These are phyloP conservation scores for Saprolegnia parasitica DNA, from an alignment of 352 stramenopile genomes.

Conservation along the genomic window DNA sequence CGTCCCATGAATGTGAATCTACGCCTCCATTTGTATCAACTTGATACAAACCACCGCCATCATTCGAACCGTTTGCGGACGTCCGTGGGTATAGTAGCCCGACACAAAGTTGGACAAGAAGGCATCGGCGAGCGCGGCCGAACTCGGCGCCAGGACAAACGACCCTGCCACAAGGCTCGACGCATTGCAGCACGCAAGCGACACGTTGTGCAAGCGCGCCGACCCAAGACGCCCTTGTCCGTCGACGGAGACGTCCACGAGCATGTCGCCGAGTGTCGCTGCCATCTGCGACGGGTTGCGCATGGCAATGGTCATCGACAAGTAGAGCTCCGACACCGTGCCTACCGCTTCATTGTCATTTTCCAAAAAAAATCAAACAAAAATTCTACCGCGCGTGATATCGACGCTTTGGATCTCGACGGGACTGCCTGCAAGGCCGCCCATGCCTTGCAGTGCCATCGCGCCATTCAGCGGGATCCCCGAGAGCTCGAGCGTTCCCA, in stretches of 20 bases:
- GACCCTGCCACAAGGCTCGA: slow-evolving; percentile 46
- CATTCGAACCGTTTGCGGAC: slow-evolving; percentile 61
- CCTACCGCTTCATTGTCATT: too few relatives aligned
- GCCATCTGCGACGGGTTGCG: slow-evolving; percentile 65
- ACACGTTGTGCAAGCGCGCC: slow-evolving; percentile 57
- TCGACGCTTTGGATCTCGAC: slow-evolving; percentile 60
- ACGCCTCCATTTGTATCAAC: slow-evolving; percentile 7
- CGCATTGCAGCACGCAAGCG: slow-evolving; percentile 57
- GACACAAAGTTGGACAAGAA: slow-evolving; percentile 85
- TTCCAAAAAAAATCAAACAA: too few relatives aligned
- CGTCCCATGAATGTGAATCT: slow-evolving; percentile 69
- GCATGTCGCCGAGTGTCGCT: slow-evolving; percentile 52
- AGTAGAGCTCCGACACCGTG: slow-evolving; percentile 41
- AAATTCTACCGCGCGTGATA: slow-evolving; percentile 42
- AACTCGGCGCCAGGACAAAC: slow-evolving; percentile 54
- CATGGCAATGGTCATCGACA: slow-evolving; percentile 67
- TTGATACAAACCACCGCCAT: background rate
- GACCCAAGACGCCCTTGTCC: slow-evolving; percentile 40
- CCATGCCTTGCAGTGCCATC: slow-evolving; percentile 55
- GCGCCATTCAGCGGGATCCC: slow-evolving; percentile 56
- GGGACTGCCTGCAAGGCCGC: slow-evolving; percentile 58
- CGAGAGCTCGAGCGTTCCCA: slow-evolving; percentile 61
- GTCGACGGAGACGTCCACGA: slow-evolving; percentile 34
- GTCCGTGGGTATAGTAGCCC: slow-evolving; percentile 68
- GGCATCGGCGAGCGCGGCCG: slow-evolving; percentile 34